Evolutionary conservation across 2,329 filamentous ascomycete species (phyloP).

Genomic region (Pseudocercospora macadamiae): DNA sequence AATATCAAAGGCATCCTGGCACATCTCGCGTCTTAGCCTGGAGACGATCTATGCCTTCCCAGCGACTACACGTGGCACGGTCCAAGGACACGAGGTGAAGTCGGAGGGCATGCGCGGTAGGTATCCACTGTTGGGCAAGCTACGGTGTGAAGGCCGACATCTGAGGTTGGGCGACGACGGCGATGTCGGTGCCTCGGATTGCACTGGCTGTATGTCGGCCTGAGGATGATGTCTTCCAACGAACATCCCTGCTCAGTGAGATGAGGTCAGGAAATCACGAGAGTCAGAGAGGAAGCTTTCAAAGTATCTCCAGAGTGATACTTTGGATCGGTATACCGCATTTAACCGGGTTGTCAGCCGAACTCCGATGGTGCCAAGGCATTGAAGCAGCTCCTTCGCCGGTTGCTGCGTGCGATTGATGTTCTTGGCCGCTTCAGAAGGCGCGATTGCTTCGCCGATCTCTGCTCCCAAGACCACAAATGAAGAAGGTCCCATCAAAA

Average conservation of each 20-base stretch:
- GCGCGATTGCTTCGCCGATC: background rate
- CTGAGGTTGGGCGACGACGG: background rate
- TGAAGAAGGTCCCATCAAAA: slow-evolving; percentile 19
- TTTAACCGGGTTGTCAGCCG: background rate
- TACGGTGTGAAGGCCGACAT: slow-evolving; percentile 4
- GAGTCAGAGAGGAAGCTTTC: background rate
- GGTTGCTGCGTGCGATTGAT: background rate
- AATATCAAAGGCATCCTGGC: slow-evolving; percentile 1
- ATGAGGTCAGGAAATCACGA: background rate
- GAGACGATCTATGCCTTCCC: slow-evolving; percentile 3
- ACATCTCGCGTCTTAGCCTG: background rate
- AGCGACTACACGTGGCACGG: slow-evolving; percentile 6
- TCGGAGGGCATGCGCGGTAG: background rate
- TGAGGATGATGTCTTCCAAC: background rate
- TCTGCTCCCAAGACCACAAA: slow-evolving; percentile 14
- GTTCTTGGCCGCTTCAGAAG: background rate
- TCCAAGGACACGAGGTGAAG: slow-evolving; percentile 8
- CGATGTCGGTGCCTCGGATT: background rate
- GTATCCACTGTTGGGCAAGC: background rate
- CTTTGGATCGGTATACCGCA: background rate
- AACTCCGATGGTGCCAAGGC: background rate
- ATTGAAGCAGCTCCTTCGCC: slow-evolving; percentile 2
- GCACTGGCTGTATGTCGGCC: background rate
- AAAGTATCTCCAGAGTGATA: background rate
- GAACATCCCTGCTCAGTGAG: background rate